A percentile compares a stretch with the other conserved stretches of the same genome.
phyloP scores from a whole-genome alignment of 2,329 filamentous ascomycete genomes.

The Triangularia setosa region DNA sequence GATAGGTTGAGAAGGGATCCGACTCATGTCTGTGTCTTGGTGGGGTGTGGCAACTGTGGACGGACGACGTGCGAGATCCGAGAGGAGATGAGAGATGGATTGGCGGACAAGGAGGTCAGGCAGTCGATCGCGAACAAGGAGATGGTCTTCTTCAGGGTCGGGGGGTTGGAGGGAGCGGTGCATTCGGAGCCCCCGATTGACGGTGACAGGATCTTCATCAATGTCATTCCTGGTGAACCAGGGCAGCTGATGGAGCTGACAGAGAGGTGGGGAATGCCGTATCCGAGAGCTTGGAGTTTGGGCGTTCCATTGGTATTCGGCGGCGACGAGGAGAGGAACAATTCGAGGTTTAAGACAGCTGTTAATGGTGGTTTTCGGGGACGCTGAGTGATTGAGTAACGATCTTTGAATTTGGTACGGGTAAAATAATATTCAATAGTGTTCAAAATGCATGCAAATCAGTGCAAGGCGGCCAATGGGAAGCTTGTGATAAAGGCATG shows the following conservation, averaged over 20 bases:
- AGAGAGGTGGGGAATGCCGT: conserved; percentile 15
- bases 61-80: conserved; percentile 6
- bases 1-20: not conserved
- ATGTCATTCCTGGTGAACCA: conserved; percentile 12
- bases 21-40: conserved; percentile 4
- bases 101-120: conserved; percentile 3
- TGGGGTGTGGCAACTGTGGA: conserved; percentile 10
- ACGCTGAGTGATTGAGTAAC: not conserved
- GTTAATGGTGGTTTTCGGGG: not conserved
- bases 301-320: conserved; percentile 8
- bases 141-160: conserved; percentile 12
- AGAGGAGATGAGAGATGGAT: conserved; percentile 6
- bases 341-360: not conserved
- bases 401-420: not conserved
- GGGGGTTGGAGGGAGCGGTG: conserved; percentile 9
- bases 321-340: not conserved
- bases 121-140: conserved; percentile 1
- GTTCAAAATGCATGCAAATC: not conserved
- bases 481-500: not conserved
- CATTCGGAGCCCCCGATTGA: conserved; percentile 13
- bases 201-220: conserved; percentile 13
- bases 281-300: conserved; percentile 13
- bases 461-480: not conserved
- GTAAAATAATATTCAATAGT: not conserved
- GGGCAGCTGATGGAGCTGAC: conserved; percentile 11